Percentiles rank a stretch among this genome's conserved stretches.
Evolutionary conservation across 768 basidiomycete species (phyloP).

Genomic region (Pulveroboletus sp.): DNA sequence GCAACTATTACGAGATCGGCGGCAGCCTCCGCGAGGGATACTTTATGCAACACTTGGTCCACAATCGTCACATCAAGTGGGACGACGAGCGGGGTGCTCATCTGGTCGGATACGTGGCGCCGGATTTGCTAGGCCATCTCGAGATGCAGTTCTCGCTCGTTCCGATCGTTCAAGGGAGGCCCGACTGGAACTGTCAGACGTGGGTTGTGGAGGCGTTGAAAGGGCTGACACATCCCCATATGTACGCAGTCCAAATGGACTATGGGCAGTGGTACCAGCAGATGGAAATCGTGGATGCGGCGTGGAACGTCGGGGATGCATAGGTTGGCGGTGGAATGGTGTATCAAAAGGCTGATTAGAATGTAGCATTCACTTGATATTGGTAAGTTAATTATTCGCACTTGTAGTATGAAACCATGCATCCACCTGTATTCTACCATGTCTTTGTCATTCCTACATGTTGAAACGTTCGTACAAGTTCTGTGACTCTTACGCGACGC

Average conservation of each 20-base stretch:
- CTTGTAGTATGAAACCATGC: background rate
- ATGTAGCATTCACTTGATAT: background rate
- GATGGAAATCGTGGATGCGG: slow-evolving; percentile 14
- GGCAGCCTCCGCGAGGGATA: slow-evolving; percentile 12
- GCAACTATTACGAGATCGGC: slow-evolving; percentile 19
- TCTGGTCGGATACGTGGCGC: slow-evolving; percentile 11
- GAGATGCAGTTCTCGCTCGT: slow-evolving; percentile 12
- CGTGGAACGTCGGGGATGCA: slow-evolving; percentile 17
- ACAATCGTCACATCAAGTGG: slow-evolving; percentile 16
- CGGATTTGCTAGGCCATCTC: background rate
- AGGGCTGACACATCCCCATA: slow-evolving; percentile 10
- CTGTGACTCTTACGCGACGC: too few species aligned
- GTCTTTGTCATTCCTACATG: too few species aligned
- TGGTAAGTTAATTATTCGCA: background rate
- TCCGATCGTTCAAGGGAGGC: slow-evolving; percentile 6
- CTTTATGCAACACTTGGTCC: slow-evolving; percentile 11
- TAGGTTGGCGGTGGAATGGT: background rate
- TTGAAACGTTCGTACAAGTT: too few species aligned
- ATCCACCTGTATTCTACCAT: background rate
- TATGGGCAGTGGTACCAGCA: slow-evolving; percentile 8
- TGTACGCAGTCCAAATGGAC: slow-evolving; percentile 18
- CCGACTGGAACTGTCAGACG: slow-evolving; percentile 19
- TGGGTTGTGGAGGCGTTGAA: slow-evolving; percentile 19
- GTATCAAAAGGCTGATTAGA: background rate
- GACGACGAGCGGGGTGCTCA: slow-evolving; percentile 13